phyloP scores from a whole-genome alignment of 306 rosid genomes.

The Sphenostylis stenocarpa region DNA sequence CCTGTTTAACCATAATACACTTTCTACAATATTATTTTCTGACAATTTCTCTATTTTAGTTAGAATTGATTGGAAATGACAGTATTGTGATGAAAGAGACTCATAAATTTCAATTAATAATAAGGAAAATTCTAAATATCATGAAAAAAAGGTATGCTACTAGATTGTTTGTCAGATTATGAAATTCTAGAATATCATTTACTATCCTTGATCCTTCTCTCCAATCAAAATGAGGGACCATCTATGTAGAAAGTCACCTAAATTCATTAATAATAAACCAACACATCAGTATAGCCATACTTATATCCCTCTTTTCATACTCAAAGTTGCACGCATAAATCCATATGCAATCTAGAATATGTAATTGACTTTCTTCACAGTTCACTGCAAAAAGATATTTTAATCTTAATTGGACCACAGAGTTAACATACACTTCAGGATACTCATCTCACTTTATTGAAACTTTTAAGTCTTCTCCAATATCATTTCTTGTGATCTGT shows the following conservation, averaged over 20 bases:
- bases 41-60: too few species aligned
- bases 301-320: neutral
- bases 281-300: neutral
- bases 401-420: neutral
- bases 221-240: slow-evolving; percentile 27
- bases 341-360: neutral
- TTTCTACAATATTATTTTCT: too few species aligned
- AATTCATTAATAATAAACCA: slow-evolving; percentile 26
- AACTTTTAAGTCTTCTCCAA: neutral
- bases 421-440: slow-evolving; percentile 14
- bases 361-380: neutral
- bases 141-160: too few species aligned
- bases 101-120: too few species aligned
- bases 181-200: slow-evolving; percentile 8
- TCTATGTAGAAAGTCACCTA: slow-evolving; percentile 21
- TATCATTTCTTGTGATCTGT: neutral
- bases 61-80: too few species aligned
- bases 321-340: neutral
- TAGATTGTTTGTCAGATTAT: neutral
- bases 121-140: neutral
- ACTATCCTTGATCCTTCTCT: neutral
- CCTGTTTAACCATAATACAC: too few species aligned
- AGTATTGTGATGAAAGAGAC: too few species aligned
- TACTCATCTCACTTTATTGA: neutral
- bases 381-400: neutral